Evolutionary conservation across 2,329 filamentous ascomycete genomes (phyloP), one percentile per base, ranked within the genome.

Genomic region (Botryosphaeria dothidea): DNA sequence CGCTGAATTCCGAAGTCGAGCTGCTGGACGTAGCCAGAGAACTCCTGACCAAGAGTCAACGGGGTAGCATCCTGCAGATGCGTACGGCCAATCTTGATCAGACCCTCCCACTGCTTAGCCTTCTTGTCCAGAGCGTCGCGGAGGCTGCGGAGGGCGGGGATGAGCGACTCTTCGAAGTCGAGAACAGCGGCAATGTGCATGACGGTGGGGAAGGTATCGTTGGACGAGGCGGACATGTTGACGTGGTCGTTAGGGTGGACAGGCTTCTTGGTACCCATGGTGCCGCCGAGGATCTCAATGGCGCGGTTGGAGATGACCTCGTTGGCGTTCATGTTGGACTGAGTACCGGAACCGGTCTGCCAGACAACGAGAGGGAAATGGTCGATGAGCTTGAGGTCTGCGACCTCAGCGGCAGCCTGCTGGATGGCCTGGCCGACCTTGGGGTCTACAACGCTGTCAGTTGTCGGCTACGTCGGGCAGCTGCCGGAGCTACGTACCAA

Each of bases 271-370:
- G 85, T 90, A 72, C 95, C 95, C 92, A 93, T 97, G 70, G 86
- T 86, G 73, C 95, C 95, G 72, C 95, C 95, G 62, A 98, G 86
- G 69, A 98, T 96, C 85, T 98, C 94, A 80, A 98, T 98, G 70
- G 95, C 95, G 70, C 95, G 92, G 87, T 98, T 99, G 70, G 94
- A 97, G 81, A 99, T 98, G 81, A 99, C 95, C 81, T 99, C 95
- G 84, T 99, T 99, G 78, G 94, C 93, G 84, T 99, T 99, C 95
- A 98, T 98, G 88, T 97, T 98, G 80, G 93, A 97, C 85, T 98
- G 95, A 31, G 95, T 98, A 77, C 95, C 95, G 58, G 95, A 98
- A 69, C 95, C 95, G 63, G 95, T 99, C 85, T 99, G 95, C 95
- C 95, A 99, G 76, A 99, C 94, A 65, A 98, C 94, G 67, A 98